Conservation (phyloP, 1,139 yeast genomes). For the Lodderomyces pseudojiufengensis region DNA sequence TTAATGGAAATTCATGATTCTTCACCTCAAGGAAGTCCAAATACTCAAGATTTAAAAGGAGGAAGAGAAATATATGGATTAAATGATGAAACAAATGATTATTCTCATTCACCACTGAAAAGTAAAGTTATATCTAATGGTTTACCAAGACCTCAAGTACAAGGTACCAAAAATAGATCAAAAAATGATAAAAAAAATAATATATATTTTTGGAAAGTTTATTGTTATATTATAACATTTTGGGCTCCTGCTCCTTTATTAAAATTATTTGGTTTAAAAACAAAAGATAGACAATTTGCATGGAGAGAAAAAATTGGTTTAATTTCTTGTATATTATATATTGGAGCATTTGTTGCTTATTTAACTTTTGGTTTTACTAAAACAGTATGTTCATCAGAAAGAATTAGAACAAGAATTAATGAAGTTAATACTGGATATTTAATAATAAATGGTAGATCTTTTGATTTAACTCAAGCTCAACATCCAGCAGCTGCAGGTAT, state of each 20-base stretch:
- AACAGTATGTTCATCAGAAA: constrained; percentile 66
- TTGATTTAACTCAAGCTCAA: constrained; percentile 61
- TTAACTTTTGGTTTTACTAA: constrained; percentile 89
- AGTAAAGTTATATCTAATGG: constrained; percentile 25
- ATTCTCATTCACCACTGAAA: constrained; percentile 22
- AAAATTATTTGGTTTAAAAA: constrained; percentile 69
- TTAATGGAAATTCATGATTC: constrained; percentile 36
- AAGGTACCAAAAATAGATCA: constrained; percentile 9
- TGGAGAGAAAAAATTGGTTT: constrained; percentile 96
- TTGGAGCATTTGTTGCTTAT: constrained; percentile 79
- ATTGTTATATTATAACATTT: constrained; percentile 76
- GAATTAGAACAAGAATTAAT: constrained; percentile 52
- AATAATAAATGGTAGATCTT: constrained; percentile 79
- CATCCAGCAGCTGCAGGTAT: constrained; percentile 86
- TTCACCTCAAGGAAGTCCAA: constrained; percentile 9
- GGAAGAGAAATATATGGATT: constrained; percentile 58
- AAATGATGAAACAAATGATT: constrained; percentile 49
- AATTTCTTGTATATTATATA: constrained; percentile 64
- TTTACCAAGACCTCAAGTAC: constrained; percentile 7
- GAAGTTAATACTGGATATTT: constrained; percentile 59
- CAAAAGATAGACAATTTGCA: constrained; percentile 82
- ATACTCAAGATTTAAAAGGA: constrained; percentile 17
- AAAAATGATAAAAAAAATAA: constrained; percentile 19
- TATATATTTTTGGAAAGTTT: constrained; percentile 72
- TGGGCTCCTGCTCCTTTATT: constrained; percentile 87